Evolutionary conservation across 345 rosid genomes (phyloP).

Genomic region (Eucalyptus pauciflora): DNA sequence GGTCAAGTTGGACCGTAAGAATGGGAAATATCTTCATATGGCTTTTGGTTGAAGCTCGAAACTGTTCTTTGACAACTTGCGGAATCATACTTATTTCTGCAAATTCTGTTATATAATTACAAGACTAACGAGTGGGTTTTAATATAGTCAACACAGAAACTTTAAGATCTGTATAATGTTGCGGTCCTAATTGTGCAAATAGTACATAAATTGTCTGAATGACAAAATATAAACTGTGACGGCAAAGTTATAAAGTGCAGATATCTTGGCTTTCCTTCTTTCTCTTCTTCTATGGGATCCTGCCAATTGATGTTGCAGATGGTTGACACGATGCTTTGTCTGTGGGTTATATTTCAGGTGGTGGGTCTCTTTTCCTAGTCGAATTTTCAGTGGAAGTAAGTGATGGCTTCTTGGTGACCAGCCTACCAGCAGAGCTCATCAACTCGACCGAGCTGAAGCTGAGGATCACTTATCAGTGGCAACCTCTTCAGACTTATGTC

Average conservation of each 20-base stretch:
- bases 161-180: neutral
- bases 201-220: neutral
- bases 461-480: conserved; percentile 53
- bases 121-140: neutral
- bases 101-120: neutral
- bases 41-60: neutral
- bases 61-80: neutral
- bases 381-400: conserved; percentile 70
- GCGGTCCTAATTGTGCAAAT: neutral
- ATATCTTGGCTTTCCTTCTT: neutral
- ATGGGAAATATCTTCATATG: neutral
- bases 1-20: neutral
- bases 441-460: conserved; percentile 71
- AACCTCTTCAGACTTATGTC: conserved; percentile 80
- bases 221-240: neutral
- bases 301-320: neutral
- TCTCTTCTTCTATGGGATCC: neutral
- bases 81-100: neutral
- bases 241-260: neutral
- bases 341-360: conserved; percentile 22
- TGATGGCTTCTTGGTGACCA: conserved; percentile 53
- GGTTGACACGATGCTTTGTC: neutral
- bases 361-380: conserved; percentile 35
- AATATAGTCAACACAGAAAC: neutral
- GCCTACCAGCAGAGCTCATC: conserved; percentile 60